A percentile compares a stretch with the other conserved stretches of the same genome.
These are phyloP conservation scores for Xylariomycetidae sp. DNA, from an alignment of 2,329 filamentous ascomycete species.

Conservation along the genomic window DNA sequence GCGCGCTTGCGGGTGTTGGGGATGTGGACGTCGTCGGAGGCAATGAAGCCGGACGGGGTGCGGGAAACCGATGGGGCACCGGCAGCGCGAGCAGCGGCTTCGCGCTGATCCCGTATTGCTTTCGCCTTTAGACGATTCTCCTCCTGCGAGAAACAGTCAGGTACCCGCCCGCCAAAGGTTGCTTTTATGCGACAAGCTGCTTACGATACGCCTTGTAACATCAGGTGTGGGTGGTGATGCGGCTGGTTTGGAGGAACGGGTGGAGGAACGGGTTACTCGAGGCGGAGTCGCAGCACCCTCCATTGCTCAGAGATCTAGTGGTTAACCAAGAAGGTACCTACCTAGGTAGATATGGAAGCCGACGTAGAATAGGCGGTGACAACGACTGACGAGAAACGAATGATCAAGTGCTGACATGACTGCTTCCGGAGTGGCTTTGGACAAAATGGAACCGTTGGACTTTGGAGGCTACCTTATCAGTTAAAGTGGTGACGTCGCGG, in stretches of 20 bases:
- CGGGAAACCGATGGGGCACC: conserved; percentile 37
- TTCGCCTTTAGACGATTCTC: conserved; percentile 83
- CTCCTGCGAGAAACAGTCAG: conserved; percentile 66
- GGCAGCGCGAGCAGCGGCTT: conserved; percentile 52
- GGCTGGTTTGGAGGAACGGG: conserved; percentile 12
- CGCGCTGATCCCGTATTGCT: conserved; percentile 68
- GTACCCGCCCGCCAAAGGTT: too few relatives aligned
- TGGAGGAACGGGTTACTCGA: conserved; percentile 22
- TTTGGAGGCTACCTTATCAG: too few relatives aligned
- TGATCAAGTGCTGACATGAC: too few relatives aligned
- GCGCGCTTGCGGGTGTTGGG: conserved; percentile 63
- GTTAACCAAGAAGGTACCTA: too few relatives aligned
- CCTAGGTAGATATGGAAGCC: too few relatives aligned
- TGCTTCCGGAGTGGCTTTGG: too few relatives aligned
- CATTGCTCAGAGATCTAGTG: conserved; percentile 30
- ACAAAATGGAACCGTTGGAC: too few relatives aligned
- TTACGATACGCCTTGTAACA: conserved; percentile 48
- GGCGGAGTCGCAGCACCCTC: conserved; percentile 43
- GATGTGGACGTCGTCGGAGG: conserved; percentile 57
- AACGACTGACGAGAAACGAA: too few relatives aligned
- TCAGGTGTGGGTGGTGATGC: conserved; percentile 48
- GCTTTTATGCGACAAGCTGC: conserved; percentile 16
- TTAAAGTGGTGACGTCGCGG: too few relatives aligned
- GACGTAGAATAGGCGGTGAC: too few relatives aligned
- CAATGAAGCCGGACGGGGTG: conserved; percentile 64